A percentile compares a stretch with the other conserved stretches of the same genome.
These are phyloP conservation scores for Penicillium ucsense DNA, from an alignment of 495 filamentous ascomycete genomes.

Conservation along the genomic window DNA sequence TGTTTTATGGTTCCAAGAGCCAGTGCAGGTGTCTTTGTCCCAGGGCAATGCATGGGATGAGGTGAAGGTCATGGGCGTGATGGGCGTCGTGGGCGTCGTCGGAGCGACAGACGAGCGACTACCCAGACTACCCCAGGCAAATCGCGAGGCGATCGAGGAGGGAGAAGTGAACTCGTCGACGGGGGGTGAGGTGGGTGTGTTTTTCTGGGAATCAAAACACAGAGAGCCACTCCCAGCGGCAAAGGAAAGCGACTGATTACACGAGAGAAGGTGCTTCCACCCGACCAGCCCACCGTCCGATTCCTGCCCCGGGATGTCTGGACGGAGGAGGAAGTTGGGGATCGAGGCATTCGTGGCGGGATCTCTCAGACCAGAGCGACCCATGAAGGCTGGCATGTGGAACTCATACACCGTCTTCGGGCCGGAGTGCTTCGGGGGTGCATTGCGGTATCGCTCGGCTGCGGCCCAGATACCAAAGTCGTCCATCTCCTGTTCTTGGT, in stretches of 20 bases:
- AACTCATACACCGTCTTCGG: constrained; percentile 35
- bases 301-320: constrained; percentile 35
- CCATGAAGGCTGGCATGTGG: constrained; percentile 38
- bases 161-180: constrained; percentile 30
- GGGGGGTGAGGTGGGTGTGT: constrained; percentile 7
- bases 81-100: constrained; percentile 27
- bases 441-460: constrained; percentile 16
- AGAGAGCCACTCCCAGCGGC: constrained; percentile 31
- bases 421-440: constrained; percentile 16
- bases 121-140: constrained; percentile 32
- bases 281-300: constrained; percentile 35
- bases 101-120: constrained; percentile 26
- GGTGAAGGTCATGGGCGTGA: constrained; percentile 23
- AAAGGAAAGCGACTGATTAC: constrained; percentile 32
- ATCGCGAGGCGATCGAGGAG: constrained; percentile 25
- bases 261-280: constrained; percentile 38
- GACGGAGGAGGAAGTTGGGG: constrained; percentile 34
- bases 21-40: constrained; percentile 39
- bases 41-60: constrained; percentile 25
- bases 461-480: constrained; percentile 28
- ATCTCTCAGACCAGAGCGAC: constrained; percentile 23
- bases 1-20: constrained; percentile 38
- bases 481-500: constrained; percentile 28
- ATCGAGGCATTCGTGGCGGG: constrained; percentile 24
- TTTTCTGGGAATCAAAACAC: constrained; percentile 27